Percentiles rank a stretch among this genome's conserved stretches.
phyloP scores from a whole-genome alignment of 2,329 filamentous ascomycete species.

The Salinomyces thailandicus region DNA sequence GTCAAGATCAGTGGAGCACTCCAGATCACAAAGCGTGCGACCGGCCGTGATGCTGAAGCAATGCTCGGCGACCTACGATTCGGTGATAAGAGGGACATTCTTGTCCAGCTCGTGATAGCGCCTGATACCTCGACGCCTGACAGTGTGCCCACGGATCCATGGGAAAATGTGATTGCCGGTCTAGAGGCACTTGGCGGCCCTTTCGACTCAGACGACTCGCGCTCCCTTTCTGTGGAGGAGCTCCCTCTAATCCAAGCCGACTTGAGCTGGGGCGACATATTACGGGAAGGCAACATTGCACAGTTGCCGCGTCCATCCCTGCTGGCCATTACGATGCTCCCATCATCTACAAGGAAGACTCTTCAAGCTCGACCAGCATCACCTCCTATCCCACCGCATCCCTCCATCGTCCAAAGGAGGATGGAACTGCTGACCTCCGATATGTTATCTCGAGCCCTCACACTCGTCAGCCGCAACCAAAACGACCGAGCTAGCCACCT shows the following conservation, averaged over 20 bases:
- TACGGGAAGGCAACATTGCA: constrained; percentile 74
- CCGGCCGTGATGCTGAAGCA: constrained; percentile 87
- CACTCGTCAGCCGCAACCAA: constrained; percentile 80
- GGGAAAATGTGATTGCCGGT: constrained; percentile 94
- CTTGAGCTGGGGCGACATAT: constrained; percentile 82
- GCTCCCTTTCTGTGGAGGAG: constrained; percentile 80
- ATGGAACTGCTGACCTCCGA: constrained; percentile 98
- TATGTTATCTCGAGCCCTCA: constrained; percentile 88
- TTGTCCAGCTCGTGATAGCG: constrained; percentile 86
- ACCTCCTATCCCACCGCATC: constrained; percentile 87
- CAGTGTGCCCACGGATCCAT: constrained; percentile 80
- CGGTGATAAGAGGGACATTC: constrained; percentile 86
- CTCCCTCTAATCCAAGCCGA: constrained; percentile 92
- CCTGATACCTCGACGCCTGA: constrained; percentile 77
- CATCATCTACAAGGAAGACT: constrained; percentile 36
- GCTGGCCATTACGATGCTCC: constrained; percentile 90
- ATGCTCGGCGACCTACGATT: constrained; percentile 85
- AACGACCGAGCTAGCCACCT: constrained; percentile 90
- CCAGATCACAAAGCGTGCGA: constrained; percentile 91
- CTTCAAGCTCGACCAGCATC: constrained; percentile 35
- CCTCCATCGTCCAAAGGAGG: constrained; percentile 84
- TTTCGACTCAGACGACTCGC: constrained; percentile 74
- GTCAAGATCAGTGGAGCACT: constrained; percentile 96
- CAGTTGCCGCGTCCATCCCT: constrained; percentile 84
- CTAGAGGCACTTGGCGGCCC: constrained; percentile 85